phyloP scores from a whole-genome alignment of 345 rosid species.

The Camelina hispida region DNA sequence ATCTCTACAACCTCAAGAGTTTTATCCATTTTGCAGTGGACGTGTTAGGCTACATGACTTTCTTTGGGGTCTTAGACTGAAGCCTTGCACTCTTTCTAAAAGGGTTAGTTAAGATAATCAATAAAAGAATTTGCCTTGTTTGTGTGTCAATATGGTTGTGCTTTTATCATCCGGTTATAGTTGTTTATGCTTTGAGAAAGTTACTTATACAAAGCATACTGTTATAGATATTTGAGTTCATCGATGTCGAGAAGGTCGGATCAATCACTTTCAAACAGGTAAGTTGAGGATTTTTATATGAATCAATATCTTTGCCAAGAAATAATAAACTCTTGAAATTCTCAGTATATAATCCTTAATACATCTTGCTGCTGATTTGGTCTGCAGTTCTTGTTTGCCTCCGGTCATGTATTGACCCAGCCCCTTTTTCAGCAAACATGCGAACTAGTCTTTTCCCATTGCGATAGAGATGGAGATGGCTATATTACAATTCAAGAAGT shows the following conservation, averaged over 20 bases:
- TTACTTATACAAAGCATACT: conserved; percentile 27
- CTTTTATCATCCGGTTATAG: not conserved
- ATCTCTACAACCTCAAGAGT: not conserved
- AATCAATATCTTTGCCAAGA: not conserved
- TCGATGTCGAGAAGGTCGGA: conserved; percentile 79
- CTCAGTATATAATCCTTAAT: not conserved
- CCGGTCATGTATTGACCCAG: conserved; percentile 70
- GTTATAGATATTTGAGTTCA: conserved; percentile 77
- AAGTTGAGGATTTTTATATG: conserved; percentile 18
- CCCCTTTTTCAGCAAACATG: conserved; percentile 73
- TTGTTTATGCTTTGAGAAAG: conserved; percentile 10
- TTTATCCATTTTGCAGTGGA: conserved; percentile 62
- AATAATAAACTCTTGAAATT: not conserved
- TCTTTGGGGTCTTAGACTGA: conserved; percentile 61
- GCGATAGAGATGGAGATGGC: conserved; percentile 54
- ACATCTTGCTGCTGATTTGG: conserved; percentile 17
- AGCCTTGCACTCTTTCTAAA: conserved; percentile 63
- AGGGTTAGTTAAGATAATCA: conserved; percentile 55
- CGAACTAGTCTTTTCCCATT: conserved; percentile 68
- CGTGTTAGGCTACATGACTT: conserved; percentile 64
- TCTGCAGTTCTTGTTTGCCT: conserved; percentile 83
- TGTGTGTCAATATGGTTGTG: conserved; percentile 4
- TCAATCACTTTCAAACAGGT: conserved; percentile 94
- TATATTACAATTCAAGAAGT: conserved; percentile 68
- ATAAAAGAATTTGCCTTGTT: not conserved